These are phyloP conservation scores for Bruguiera sexangula DNA, from an alignment of 345 rosid species.

Conservation along the genomic window DNA sequence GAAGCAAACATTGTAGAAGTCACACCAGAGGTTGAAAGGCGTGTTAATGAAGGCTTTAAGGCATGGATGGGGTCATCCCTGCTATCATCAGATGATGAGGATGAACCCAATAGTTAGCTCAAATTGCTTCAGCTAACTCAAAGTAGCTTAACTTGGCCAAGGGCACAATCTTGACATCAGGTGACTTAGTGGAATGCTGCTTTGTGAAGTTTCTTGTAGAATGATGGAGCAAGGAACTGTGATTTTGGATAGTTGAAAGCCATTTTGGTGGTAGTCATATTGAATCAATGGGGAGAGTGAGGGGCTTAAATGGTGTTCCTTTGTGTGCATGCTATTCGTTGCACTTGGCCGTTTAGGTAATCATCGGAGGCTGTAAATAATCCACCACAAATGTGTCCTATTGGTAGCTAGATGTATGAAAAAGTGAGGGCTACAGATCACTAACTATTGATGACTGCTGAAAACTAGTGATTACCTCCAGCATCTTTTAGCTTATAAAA, in stretches of 20 bases:
- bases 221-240: constrained; percentile 9
- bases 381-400: background rate
- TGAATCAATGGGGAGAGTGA: background rate
- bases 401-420: constrained; percentile 4
- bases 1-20: constrained; percentile 70
- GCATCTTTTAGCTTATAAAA: too few relatives aligned
- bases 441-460: background rate
- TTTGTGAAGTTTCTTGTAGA: background rate
- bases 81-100: constrained; percentile 90
- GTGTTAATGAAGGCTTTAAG: constrained; percentile 78
- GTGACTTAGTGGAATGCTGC: constrained; percentile 1
- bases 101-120: constrained; percentile 51
- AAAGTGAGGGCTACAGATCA: background rate
- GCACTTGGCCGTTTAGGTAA: constrained; percentile 3
- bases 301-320: background rate
- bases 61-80: constrained; percentile 92
- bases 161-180: constrained; percentile 26
- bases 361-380: constrained; percentile 33
- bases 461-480: background rate
- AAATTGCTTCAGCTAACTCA: constrained; percentile 41
- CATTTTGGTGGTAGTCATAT: background rate
- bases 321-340: background rate
- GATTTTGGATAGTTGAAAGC: constrained; percentile 16
- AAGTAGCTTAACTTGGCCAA: constrained; percentile 42
- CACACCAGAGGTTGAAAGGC: constrained; percentile 76